Conservation (phyloP, 108 stramenopile species). For the Skeletonema costatum region DNA sequence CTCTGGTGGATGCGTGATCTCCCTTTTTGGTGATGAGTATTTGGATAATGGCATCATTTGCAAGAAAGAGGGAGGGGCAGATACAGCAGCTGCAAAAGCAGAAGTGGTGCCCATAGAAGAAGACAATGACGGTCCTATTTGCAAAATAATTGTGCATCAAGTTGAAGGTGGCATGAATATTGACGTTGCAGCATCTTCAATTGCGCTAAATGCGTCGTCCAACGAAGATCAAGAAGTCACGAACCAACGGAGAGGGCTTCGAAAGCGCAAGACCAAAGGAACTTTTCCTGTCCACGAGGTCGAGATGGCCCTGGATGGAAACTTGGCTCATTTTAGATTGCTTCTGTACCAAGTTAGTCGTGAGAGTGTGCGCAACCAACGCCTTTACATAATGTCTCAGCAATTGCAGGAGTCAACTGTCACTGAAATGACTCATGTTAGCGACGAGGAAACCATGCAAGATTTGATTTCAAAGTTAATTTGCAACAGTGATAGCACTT, state of each 20-base stretch:
- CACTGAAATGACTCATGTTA: constrained; percentile 12
- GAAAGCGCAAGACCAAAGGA: constrained; percentile 19
- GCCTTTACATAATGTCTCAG: constrained; percentile 19
- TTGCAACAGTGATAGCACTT: neutral
- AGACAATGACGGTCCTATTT: constrained; percentile 6
- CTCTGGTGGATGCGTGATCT: neutral
- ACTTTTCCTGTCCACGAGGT: constrained; percentile 17
- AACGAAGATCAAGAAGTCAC: neutral
- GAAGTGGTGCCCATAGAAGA: neutral
- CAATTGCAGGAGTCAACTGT: neutral
- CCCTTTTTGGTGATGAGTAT: constrained; percentile 1
- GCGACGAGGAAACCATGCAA: constrained; percentile 6
- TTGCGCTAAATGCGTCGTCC: constrained; percentile 11
- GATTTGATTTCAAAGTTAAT: constrained; percentile 4
- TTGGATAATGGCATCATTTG: constrained; percentile 3
- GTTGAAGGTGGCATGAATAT: constrained; percentile 29
- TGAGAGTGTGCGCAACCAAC: constrained; percentile 28
- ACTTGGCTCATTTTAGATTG: constrained; percentile 47
- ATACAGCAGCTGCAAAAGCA: neutral
- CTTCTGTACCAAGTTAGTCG: constrained; percentile 30
- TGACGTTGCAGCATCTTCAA: constrained; percentile 38
- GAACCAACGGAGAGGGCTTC: constrained; percentile 30
- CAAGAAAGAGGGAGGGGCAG: neutral
- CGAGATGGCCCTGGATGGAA: constrained; percentile 32
- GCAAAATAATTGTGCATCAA: constrained; percentile 37